Evolutionary conservation across 2,329 filamentous ascomycete species (phyloP).

Genomic region (Acephala macrosclerotiorum): DNA sequence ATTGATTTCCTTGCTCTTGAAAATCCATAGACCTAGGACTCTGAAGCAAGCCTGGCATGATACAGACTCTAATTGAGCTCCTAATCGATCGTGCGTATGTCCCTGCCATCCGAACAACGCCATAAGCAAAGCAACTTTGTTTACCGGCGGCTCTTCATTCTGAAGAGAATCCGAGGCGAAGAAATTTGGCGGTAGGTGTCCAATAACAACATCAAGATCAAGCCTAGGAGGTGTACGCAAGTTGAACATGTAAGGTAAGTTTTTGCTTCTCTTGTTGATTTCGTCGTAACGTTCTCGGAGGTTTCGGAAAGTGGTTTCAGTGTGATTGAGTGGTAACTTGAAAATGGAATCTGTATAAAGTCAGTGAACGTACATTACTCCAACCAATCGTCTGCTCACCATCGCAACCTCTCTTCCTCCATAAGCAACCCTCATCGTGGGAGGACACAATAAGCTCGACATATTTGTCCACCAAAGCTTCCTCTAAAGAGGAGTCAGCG

Average conservation of each 20-base stretch:
- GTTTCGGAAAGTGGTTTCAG: slow-evolving; percentile 61
- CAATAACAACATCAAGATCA: slow-evolving; percentile 57
- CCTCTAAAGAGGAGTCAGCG: slow-evolving; percentile 49
- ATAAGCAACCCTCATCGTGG: slow-evolving; percentile 84
- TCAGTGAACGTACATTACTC: neutral
- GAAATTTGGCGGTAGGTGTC: slow-evolving; percentile 61
- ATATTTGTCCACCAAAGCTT: slow-evolving; percentile 80
- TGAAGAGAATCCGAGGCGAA: slow-evolving; percentile 46
- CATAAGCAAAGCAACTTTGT: slow-evolving; percentile 70
- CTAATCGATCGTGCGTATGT: slow-evolving; percentile 39
- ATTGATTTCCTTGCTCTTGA: slow-evolving; percentile 75
- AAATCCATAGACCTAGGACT: slow-evolving; percentile 92
- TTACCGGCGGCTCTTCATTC: slow-evolving; percentile 45
- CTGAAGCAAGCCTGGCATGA: slow-evolving; percentile 86
- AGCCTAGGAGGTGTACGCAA: slow-evolving; percentile 59
- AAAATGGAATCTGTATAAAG: slow-evolving; percentile 60
- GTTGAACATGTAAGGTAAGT: slow-evolving; percentile 68
- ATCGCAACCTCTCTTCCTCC: slow-evolving; percentile 88
- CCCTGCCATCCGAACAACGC: slow-evolving; percentile 81
- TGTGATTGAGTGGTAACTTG: slow-evolving; percentile 68
- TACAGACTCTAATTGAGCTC: slow-evolving; percentile 50
- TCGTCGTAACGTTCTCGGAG: slow-evolving; percentile 72
- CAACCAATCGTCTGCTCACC: slow-evolving; percentile 57
- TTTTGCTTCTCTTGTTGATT: slow-evolving; percentile 59
- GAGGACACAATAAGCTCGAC: slow-evolving; percentile 73